Base-by-base conservation (phyloP, 2,329 filamentous ascomycete species). In the Nigrograna mackinnonii region DNA sequence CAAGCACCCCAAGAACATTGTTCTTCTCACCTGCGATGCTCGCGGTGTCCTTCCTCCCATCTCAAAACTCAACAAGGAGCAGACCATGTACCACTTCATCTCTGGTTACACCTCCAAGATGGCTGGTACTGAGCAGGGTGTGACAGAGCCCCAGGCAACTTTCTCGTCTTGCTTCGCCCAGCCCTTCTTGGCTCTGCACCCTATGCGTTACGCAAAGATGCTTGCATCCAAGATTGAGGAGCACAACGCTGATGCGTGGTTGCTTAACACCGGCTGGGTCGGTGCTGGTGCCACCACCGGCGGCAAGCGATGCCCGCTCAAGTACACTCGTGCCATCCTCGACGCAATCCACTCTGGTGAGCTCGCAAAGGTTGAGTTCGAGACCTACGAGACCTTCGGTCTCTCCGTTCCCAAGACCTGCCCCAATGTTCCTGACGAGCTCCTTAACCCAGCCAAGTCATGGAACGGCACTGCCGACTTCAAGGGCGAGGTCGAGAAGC, bases 51-150 rank as follows among this genome's bases (percentile, higher is more conserved):
- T 99, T 43, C 94, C 94, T 43, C 94, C 94, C 36, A 97, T 99
- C 76, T 96, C 91, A 64, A 97, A 97, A 82, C 87, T 99, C 69
- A 85, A 87, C 79, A 83, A 87, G 54, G 84, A 89, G 64, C 94
- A 97, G 79, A 96, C 91, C 72, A 97, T 99, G 92, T 99, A 97
- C 86, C 94, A 99, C 82, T 99, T 99, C 85, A 99, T 99, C 76
- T 95, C 89, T 14, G 94, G 94, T 61, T 99, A 99, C 82, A 99
- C 94, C 53, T 97, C 92, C 68, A 99, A 99, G 86, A 99, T 99
- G 94, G 94, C 94, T 54, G 94, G 94, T 66, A 99, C 94, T 22
- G 94, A 99, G 78, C 90, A 96, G 55, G 94, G 94, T 66, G 85
- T 99, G 54, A 95, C 89, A 7, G 94, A 99, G 77, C 94, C 94